Base-by-base conservation (phyloP, 306 rosid genomes). In the Vigna unguiculata region DNA sequence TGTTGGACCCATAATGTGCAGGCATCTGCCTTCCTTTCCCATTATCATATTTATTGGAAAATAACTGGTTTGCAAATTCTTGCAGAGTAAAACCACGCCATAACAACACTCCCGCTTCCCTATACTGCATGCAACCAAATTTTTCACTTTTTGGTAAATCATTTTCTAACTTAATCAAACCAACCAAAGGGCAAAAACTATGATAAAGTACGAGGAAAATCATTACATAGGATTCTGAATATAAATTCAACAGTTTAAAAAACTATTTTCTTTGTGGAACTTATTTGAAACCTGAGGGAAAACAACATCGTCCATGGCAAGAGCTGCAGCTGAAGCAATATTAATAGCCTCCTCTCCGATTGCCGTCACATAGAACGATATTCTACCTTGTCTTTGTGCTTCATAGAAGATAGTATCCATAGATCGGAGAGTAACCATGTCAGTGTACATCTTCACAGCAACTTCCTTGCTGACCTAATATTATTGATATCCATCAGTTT, bases 21-120 rank as follows among this genome's bases (percentile, higher is more conserved):
- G 98, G 98, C 98, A 91, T 93, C 83, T 91, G 98, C 86, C 98
- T 79, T 69, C 97, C 97, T 82, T 93, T 91, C 64, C 98, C 93
- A 60, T 87, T 81, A 83, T 93, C 98, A 82, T 83, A 83, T 81
- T 84, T 90, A 83, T 90, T 91, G 36, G 90, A 72, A 53, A 91
- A 90, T 68, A 90, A 90, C 83, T 94, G 98, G 81, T 89, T 87
- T 47, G 97, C 91, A 78, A 94, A 91, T 84, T 91, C 98, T 86
- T 90, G 93, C 52, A 86, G 71, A 15, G 93, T 86, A 82, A 93
- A 93, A 62, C 97, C 98, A 46, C 98, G 98, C 98, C 98, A 91
- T 81, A 93, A 60, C 53, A 93, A 79, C 15, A 89, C 93, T 47
- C 98, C 97, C 0, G 92, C 89, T 72, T 94, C 97, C 82, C 96